Evolutionary conservation across 1,284 basidiomycete genomes (phyloP), one percentile per base, ranked within the genome.

Genomic region (Irpex sp.): DNA sequence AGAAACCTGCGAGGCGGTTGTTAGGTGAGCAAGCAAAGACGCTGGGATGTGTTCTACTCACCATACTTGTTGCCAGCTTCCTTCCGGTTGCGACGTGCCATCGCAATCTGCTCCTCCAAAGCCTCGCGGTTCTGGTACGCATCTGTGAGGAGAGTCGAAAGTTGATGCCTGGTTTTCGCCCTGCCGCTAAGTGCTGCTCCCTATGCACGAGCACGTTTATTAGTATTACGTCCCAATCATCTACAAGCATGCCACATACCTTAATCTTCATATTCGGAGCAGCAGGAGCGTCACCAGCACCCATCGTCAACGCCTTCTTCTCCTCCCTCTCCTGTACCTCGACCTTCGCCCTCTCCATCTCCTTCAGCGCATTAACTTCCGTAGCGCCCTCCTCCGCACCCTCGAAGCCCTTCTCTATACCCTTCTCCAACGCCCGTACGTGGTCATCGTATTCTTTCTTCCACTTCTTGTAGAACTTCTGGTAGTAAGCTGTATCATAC

Each of bases 21-120:
- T 49, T 3, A 59, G 49, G 19, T n/a, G 49, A 31, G 4, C 60
- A 15, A 17, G 55, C 31, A 60, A 61, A 13, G 11, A 54, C 2
- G 4, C 31, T 31, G 2, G 15, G 8, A 6, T 51, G 11, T 51
- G 6, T 19, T 19, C 4, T 13, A 66, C 82, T 65, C 66, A 88
- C 91, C 92, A 67, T 93, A 93, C 79, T 93, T 93, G 74, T 92
- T 93, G 6, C 92, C 91, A 0, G 92, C 91, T 72, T 93, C 92
- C 71, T 93, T 93, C 66, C 91, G 82, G 70, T 93, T 93, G 68
- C 90, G 81, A 64, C 86, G 82, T 1, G 89, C 91, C 72, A 91
- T 85, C 0, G 91, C 91, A 69, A 93, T 91, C 76, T 77, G 86
- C 66, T 93, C 91, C 72, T 94, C 92, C 67, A 93, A 69, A 0